These are phyloP conservation scores for Hondaea fermentalgiana DNA, from an alignment of 108 stramenopile species.

Conservation along the genomic window DNA sequence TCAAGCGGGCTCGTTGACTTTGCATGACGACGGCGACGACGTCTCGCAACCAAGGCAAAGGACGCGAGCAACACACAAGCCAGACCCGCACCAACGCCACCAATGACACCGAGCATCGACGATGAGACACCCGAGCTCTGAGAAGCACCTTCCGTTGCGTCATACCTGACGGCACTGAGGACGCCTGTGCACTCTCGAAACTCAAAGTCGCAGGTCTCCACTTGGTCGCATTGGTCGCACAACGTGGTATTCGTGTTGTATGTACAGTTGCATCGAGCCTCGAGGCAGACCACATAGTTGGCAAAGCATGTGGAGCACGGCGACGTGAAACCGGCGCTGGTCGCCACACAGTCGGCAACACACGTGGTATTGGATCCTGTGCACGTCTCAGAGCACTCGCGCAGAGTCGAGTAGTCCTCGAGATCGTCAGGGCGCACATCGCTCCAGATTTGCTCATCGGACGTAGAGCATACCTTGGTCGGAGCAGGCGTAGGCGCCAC, in stretches of 20 bases:
- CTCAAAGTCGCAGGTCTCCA: background rate
- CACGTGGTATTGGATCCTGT: constrained; percentile 8
- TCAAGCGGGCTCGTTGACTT: background rate
- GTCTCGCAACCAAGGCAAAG: background rate
- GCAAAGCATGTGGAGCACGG: background rate
- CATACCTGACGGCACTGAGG: background rate
- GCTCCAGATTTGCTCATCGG: constrained; percentile 42
- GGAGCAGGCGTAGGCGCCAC: constrained; percentile 26
- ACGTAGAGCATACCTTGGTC: constrained; percentile 31
- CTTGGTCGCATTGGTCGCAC: background rate
- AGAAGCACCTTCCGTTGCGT: background rate
- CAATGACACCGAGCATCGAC: background rate
- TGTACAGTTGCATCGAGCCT: background rate
- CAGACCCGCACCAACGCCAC: background rate
- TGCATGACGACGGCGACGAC: background rate
- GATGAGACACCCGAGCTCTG: background rate
- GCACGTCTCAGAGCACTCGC: background rate
- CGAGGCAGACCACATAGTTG: background rate
- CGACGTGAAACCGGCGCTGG: background rate
- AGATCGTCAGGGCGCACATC: constrained; percentile 26
- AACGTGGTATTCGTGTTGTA: background rate
- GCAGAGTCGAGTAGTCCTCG: constrained; percentile 27
- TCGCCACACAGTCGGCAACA: constrained; percentile 31
- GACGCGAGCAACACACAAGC: background rate
- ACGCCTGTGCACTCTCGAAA: background rate